These are phyloP conservation scores for Amylostereum areolatum DNA, from an alignment of 1,284 basidiomycete genomes.

Conservation along the genomic window DNA sequence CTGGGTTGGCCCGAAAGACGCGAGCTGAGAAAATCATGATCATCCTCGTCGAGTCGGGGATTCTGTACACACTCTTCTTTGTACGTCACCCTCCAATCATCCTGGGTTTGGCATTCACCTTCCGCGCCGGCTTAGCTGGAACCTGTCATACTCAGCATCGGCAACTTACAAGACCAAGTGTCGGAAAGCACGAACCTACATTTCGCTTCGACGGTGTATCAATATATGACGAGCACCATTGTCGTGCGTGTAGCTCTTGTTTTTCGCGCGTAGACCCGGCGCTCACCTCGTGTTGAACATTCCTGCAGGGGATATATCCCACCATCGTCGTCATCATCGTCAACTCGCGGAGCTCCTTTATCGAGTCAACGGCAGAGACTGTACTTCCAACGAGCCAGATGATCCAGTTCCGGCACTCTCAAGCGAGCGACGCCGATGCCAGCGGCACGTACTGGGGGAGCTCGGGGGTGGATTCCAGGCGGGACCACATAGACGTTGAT, in stretches of 20 bases:
- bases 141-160: not conserved
- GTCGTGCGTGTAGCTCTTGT: not conserved
- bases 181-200: not conserved
- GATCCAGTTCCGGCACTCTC: too few relatives aligned
- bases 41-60: slow-evolving; percentile 7
- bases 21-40: slow-evolving; percentile 5
- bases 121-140: not conserved
- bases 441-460: too few relatives aligned
- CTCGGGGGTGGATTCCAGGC: too few relatives aligned
- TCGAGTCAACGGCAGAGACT: slow-evolving; percentile 1
- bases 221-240: slow-evolving; percentile 5
- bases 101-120: not conserved
- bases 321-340: slow-evolving; percentile 3
- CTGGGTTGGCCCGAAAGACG: not conserved
- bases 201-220: slow-evolving; percentile 2
- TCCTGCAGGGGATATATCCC: slow-evolving; percentile 5
- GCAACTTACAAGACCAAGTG: not conserved
- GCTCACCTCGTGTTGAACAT: not conserved
- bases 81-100: not conserved
- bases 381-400: too few relatives aligned
- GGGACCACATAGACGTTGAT: too few relatives aligned
- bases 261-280: not conserved
- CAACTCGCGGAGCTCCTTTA: slow-evolving; percentile 1
- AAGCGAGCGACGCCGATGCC: too few relatives aligned
- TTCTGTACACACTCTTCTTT: slow-evolving; percentile 8